Evolutionary conservation across 2,329 filamentous ascomycete genomes (phyloP), one percentile per base, ranked within the genome.

Genomic region (Alternaria brassicae): DNA sequence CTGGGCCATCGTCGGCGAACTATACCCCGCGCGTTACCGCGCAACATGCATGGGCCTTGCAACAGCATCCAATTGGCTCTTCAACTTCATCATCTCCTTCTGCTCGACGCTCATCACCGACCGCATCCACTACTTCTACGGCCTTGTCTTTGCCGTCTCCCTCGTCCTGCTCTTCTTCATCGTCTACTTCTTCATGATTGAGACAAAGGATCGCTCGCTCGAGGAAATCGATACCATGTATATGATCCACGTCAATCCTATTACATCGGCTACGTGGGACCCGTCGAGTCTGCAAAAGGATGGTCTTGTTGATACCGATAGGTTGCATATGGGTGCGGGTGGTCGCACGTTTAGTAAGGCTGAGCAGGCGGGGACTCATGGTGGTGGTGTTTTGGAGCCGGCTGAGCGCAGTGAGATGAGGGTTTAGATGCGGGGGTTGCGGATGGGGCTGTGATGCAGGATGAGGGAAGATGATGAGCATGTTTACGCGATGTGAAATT

Each of bases 211-310:
- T 57, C 86, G 90, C 7, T 89, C 87, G 0, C 83, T 94, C 1
- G 91, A 94, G 78, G 90, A 93, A 75, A 90, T 94, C 52, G 91
- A 94, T 70, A 84, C 85, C 61, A 85, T 87, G 83, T 93, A 92
- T 65, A 80, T 91, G 36, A 81, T 89, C 50, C 80, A 81, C 34
- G 87, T 91, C 45, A 85, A 81, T 69, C 88, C 89, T 0, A 87
- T 86, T 78, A 85, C 88, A 77, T 89, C 86, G 64, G 70, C 80
- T 19, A 81, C 83, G 58, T 91, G 84, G 84, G 68, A 72, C 42
- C 40, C 69, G 6, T 65, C 67, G 6, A 71, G 67, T 32, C 58
- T 74, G 13, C 63, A 67, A 10, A 71, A 70, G 50, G 74, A 78
- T 44, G 74, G 71, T 1, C 60, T 77, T 28, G 67, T 72, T n/a